Evolutionary conservation across 345 rosid species (phyloP).

Genomic region (Pelargonium nanum): DNA sequence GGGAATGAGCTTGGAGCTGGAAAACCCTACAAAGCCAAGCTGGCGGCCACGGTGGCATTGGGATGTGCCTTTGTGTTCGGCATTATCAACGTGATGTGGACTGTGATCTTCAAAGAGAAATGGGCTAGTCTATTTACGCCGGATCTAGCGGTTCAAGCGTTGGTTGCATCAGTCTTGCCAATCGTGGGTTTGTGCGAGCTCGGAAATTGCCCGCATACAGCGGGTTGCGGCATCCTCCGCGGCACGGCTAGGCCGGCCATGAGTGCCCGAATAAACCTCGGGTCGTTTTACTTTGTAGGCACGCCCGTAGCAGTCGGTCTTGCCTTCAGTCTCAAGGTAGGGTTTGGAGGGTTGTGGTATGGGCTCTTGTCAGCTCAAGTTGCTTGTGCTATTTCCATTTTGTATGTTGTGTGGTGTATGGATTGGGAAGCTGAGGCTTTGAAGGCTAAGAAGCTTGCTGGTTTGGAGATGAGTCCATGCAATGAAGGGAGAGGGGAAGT

Average conservation of each 20-base stretch:
- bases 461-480: conserved; percentile 29
- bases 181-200: conserved; percentile 87
- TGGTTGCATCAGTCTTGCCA: conserved; percentile 81
- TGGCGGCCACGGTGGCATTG: conserved; percentile 76
- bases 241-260: conserved; percentile 78
- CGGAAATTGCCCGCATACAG: conserved; percentile 92
- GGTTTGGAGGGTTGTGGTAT: conserved; percentile 88
- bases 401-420: conserved; percentile 56
- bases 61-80: conserved; percentile 75
- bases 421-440: conserved; percentile 87
- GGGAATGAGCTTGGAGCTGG: conserved; percentile 98
- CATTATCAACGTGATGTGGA: conserved; percentile 68
- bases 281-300: conserved; percentile 85
- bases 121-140: conserved; percentile 79
- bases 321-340: conserved; percentile 61
- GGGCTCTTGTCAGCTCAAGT: conserved; percentile 84
- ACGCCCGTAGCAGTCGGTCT: conserved; percentile 86
- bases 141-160: conserved; percentile 40
- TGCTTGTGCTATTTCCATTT: conserved; percentile 62
- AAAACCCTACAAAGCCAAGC: conserved; percentile 68
- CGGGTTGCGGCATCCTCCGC: conserved; percentile 88
- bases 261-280: conserved; percentile 75
- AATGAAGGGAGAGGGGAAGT: conserved; percentile 10
- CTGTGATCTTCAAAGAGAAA: conserved; percentile 45
- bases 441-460: conserved; percentile 49